A percentile compares a stretch with the other conserved stretches of the same genome.
Evolutionary conservation across 306 rosid species (phyloP).

Genomic region (Purshia tridentata): DNA sequence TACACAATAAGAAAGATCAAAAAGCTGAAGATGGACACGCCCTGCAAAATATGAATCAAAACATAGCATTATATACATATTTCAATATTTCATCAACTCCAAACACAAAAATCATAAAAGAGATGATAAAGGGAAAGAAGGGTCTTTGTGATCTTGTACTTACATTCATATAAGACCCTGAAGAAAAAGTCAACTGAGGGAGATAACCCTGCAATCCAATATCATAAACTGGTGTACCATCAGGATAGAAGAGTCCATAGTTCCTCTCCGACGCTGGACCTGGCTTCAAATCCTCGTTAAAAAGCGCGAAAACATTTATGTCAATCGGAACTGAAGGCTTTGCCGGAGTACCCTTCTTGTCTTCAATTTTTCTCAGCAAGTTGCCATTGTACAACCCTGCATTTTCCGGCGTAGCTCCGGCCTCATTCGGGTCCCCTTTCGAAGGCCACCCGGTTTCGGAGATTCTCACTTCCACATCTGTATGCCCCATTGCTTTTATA

Average conservation of each 20-base stretch:
- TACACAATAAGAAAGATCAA: constrained; percentile 28
- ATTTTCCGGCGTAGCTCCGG: constrained; percentile 69
- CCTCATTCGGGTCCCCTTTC: constrained; percentile 61
- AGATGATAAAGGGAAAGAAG: neutral
- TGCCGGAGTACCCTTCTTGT: constrained; percentile 70
- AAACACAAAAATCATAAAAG: neutral
- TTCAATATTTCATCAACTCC: neutral
- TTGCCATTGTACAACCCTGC: constrained; percentile 72
- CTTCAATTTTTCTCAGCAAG: constrained; percentile 49
- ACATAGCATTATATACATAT: constrained; percentile 6
- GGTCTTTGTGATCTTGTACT: constrained; percentile 23
- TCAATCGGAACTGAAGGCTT: constrained; percentile 75
- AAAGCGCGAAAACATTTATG: constrained; percentile 73
- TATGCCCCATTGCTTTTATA: constrained; percentile 62
- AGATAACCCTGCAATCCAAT: constrained; percentile 62
- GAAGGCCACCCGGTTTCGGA: constrained; percentile 99
- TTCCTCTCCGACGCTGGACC: constrained; percentile 85
- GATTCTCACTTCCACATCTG: constrained; percentile 56
- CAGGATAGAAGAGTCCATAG: constrained; percentile 80
- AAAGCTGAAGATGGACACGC: constrained; percentile 35
- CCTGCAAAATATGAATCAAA: constrained; percentile 44
- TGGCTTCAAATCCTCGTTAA: constrained; percentile 74
- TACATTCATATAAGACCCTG: constrained; percentile 48
- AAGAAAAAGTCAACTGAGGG: constrained; percentile 39
- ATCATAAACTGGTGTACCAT: constrained; percentile 73